Conservation (phyloP, 148 eudicot genomes). For the Fagopyrum esculentum region DNA sequence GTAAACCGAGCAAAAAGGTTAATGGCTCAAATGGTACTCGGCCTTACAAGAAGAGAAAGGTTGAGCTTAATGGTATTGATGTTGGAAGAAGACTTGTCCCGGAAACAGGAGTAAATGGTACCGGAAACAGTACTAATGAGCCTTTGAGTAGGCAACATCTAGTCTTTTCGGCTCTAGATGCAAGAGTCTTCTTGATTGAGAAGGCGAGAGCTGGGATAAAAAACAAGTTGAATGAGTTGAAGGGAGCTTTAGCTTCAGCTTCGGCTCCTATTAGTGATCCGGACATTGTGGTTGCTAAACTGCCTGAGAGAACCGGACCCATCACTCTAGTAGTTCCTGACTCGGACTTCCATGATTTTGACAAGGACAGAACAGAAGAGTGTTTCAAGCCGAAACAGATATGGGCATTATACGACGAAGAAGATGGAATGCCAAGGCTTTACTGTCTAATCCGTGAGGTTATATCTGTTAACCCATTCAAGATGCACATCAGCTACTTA, state of each 20-base stretch:
- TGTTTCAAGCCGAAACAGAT: slow-evolving; percentile 93
- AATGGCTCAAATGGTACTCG: slow-evolving; percentile 45
- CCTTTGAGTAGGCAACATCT: slow-evolving; percentile 22
- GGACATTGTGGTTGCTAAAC: slow-evolving; percentile 28
- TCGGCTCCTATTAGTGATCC: slow-evolving; percentile 13
- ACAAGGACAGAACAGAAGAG: slow-evolving; percentile 85
- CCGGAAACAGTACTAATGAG: slow-evolving; percentile 9
- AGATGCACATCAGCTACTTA: slow-evolving; percentile 76
- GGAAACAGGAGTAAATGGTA: slow-evolving; percentile 28
- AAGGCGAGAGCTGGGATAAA: slow-evolving; percentile 57
- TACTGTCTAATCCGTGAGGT: slow-evolving; percentile 87
- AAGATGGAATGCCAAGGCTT: slow-evolving; percentile 98
- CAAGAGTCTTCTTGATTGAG: slow-evolving; percentile 55
- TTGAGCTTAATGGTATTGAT: slow-evolving; percentile 34
- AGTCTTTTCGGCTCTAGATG: slow-evolving; percentile 48
- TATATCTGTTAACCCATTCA: slow-evolving; percentile 72
- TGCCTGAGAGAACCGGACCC: slow-evolving; percentile 39
- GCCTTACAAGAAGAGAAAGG: slow-evolving; percentile 67
- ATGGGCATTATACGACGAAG: slow-evolving; percentile 98
- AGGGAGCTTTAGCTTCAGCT: slow-evolving; percentile 14
- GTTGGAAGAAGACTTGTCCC: slow-evolving; percentile 25
- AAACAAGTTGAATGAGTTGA: slow-evolving; percentile 54
- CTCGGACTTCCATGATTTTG: slow-evolving; percentile 96
- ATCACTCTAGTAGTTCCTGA: slow-evolving; percentile 87
- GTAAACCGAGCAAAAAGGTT: slow-evolving; percentile 28